Base-by-base conservation (phyloP, 2,329 filamentous ascomycete species). In the Hypoxylon sp. region DNA sequence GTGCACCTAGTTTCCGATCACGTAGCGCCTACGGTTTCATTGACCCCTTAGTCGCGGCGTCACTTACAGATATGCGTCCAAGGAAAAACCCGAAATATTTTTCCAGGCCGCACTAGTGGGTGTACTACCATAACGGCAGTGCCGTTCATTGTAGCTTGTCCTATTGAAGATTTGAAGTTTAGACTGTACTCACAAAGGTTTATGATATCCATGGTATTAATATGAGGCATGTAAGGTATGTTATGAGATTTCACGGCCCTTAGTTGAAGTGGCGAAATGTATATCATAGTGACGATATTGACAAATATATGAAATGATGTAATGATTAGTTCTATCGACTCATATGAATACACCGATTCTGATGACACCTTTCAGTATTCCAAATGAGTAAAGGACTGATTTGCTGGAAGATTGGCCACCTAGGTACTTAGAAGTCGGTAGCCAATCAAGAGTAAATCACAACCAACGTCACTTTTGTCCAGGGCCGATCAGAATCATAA, bases 401-500 rank as follows among this genome's bases (percentile, higher is more conserved):
- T 1, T 19, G 10, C 2, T 30, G 5, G 5, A 30, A 2, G 11
- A 3, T 9, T 14, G 7, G 13, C 21, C n/a, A n/a, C n/a, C n/a
- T 30, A 17, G 13, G 5, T n/a, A n/a, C n/a, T 41, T 14, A 32
- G 38, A 28, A 43, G 32, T 4, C 6, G 10, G 17, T 13, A 17
- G 11, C 14, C 23, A 11, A 50, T 58, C 25, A 62, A 14, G 64
- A 25, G 9, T 49, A 25, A 56, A 70, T 38, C 41, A 70, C 49
- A 14, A 50, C 68, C 23, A 70, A 41, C 2, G 65, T 70, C 10
- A 70, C 68, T 21, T 64, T 68, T 4, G 55, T 70, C 65, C 68
- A 70, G 14, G 68, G 68, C 0, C 68, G 41, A 14, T 68, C 65
- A 14, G 60, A 55, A 38, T 68, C 65, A 28, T 65, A 68, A 2